phyloP scores from a whole-genome alignment of 306 rosid genomes.

The Medicago lupulina region DNA sequence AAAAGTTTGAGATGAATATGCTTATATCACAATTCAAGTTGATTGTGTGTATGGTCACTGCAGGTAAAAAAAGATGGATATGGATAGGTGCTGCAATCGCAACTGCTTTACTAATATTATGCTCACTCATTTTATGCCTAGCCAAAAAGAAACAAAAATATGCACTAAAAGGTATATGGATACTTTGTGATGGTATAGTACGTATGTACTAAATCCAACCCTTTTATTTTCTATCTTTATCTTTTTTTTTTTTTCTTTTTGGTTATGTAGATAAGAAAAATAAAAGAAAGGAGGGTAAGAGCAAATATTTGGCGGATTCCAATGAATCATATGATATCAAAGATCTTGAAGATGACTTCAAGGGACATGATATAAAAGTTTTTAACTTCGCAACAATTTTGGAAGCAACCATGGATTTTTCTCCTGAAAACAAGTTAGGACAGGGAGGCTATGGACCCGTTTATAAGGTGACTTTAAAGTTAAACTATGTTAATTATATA shows the following conservation, averaged over 20 bases:
- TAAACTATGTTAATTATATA: too few species aligned
- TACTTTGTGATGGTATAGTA: too few species aligned
- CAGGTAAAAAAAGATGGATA: slow-evolving; percentile 8
- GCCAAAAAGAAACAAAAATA: too few species aligned
- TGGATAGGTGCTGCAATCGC: too few species aligned
- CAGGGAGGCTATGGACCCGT: slow-evolving; percentile 50
- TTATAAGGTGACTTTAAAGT: slow-evolving; percentile 31
- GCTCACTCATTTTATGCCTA: too few species aligned
- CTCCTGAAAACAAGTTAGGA: slow-evolving; percentile 37
- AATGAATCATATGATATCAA: not conserved
- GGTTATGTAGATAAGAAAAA: not conserved
- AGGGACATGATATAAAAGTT: slow-evolving; percentile 16
- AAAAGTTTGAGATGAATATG: too few species aligned
- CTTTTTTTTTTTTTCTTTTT: not conserved
- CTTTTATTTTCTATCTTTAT: not conserved
- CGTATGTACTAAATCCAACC: too few species aligned
- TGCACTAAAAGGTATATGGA: too few species aligned
- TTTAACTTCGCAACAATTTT: slow-evolving; percentile 32
- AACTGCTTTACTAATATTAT: too few species aligned
- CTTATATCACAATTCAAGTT: too few species aligned
- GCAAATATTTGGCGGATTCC: not conserved
- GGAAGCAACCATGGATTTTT: slow-evolving; percentile 40
- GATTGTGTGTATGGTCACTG: not conserved
- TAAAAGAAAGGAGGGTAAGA: not conserved
- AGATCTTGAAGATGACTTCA: not conserved